Evolutionary conservation across 805 yeast species (phyloP), one percentile per base, ranked within the genome.

Genomic region (Kodamaea kakaduensis): DNA sequence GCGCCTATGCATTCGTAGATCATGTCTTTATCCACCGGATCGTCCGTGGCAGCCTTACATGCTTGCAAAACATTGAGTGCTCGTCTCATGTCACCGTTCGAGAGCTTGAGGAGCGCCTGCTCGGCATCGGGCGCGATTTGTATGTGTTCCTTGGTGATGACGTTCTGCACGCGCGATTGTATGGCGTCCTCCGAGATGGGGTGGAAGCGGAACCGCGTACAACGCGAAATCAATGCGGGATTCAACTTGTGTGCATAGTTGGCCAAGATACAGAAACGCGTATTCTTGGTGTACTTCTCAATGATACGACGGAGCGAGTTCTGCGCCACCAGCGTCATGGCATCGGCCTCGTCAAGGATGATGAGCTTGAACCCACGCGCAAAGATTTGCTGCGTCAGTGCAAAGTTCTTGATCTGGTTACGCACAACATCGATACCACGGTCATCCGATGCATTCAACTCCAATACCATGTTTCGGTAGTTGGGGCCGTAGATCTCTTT

Each of bases 361-460:
- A 90, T 82, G 48, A 90, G 66, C 54, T 90, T 90, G 71, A 88
- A 88, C 9, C 93, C 94, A 36, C 74, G 71, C 41, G 79, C 71
- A 61, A 90, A 93, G 36, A 93, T 90, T 58, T 93, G 98, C 71
- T 87, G 79, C 1, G 98, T 93, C 19, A 90, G 78, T 8, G 98
- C 98, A 65, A 93, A 93, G 48, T 83, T 88, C 69, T 93, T 93
- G 67, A 93, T 88, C 61, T 88, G 96, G 51, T 93, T 93, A 45
- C 99, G 75, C n/a, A 93, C 97, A 29, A 93, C 97, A 49, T 87
- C 95, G 47, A 93, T 93, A 46, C 98, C 98, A 63, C 98, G 77
- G 58, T 93, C 98, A 59, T 93, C 98, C 3, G 94, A 82, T 3
- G 98, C 98, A 61, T 93, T 93, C 58, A 93, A 71, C 56, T 93